A percentile compares a stretch with the other conserved stretches of the same genome.
phyloP scores from a whole-genome alignment of 495 filamentous ascomycete species.

The Penicillium waksmanii region DNA sequence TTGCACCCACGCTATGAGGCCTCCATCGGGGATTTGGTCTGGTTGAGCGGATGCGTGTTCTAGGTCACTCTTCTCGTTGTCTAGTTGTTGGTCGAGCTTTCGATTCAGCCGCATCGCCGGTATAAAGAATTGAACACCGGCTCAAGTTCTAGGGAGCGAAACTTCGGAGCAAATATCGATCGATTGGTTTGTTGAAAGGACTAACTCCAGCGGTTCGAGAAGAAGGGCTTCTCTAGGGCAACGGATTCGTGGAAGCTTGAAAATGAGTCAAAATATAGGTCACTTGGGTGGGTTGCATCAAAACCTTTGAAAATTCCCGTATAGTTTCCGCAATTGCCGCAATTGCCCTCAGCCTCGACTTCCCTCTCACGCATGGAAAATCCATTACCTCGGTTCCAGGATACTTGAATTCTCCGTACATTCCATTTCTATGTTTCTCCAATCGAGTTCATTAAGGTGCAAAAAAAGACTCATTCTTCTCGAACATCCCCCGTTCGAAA shows the following conservation, averaged over 20 bases:
- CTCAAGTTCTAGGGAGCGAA: background rate
- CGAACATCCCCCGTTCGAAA: no score
- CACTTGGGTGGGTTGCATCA: background rate
- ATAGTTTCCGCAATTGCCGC: background rate
- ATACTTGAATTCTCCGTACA: no score
- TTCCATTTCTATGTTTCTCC: no score
- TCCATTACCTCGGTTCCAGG: no score
- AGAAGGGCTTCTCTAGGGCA: background rate
- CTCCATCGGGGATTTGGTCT: constrained; percentile 1
- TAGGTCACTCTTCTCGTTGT: background rate
- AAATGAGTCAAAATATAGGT: no score
- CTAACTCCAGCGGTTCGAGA: background rate
- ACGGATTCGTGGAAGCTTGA: no score
- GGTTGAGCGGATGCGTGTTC: background rate
- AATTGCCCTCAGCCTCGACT: background rate
- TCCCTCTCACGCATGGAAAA: background rate
- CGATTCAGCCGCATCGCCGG: background rate
- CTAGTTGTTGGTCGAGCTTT: background rate
- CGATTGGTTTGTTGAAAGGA: background rate
- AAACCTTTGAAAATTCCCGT: background rate
- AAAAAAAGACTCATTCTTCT: no score
- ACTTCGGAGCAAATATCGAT: background rate
- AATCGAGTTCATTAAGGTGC: no score
- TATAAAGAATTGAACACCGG: background rate
- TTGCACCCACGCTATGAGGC: background rate